Percentiles rank a stretch among this genome's conserved stretches.
phyloP scores from a whole-genome alignment of 2,329 filamentous ascomycete genomes.

The Pseudopithomyces maydicus region DNA sequence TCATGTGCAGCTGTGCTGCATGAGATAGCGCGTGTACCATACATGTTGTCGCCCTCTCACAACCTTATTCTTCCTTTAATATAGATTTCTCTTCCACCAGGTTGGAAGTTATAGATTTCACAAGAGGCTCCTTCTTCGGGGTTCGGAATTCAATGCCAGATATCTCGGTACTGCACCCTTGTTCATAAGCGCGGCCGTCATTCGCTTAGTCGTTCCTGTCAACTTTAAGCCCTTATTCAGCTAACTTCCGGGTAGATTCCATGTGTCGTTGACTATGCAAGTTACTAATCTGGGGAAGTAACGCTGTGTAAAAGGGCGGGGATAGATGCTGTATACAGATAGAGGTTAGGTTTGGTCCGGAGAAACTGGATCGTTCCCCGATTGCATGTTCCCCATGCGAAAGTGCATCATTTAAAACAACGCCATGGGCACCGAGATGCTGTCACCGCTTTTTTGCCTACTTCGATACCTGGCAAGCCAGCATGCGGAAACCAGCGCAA shows the following conservation, averaged over 20 bases:
- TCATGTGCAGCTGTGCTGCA: no score
- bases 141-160: background rate
- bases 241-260: background rate
- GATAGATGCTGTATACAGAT: background rate
- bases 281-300: background rate
- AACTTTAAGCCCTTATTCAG: background rate
- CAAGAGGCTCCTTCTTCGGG: background rate
- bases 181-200: background rate
- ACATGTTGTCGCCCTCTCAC: background rate
- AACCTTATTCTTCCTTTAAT: background rate
- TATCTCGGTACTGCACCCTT: background rate
- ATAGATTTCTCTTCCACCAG: background rate
- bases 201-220: background rate
- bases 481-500: background rate
- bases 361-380: background rate
- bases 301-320: conserved; percentile 1
- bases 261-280: background rate
- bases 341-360: background rate
- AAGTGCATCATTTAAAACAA: background rate
- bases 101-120: background rate
- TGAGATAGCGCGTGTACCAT: no score
- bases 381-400: background rate
- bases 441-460: background rate
- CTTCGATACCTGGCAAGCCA: background rate
- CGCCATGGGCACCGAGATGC: background rate